A percentile compares a stretch with the other conserved stretches of the same genome.
Conservation (phyloP, 2,329 filamentous ascomycete species). For the Alternaria ethzedia region DNA sequence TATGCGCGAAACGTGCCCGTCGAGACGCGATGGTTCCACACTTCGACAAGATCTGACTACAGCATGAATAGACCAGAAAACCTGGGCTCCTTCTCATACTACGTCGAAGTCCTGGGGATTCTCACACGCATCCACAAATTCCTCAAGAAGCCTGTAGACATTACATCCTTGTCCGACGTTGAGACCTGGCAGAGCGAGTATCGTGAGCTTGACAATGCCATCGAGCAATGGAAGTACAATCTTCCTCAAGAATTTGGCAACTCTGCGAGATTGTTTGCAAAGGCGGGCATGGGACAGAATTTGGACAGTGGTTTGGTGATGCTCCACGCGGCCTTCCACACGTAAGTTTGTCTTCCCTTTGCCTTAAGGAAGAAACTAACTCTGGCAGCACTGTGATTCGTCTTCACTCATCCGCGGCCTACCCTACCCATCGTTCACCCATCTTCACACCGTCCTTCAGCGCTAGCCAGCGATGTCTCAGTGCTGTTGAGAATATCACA, state of each 20-base stretch:
- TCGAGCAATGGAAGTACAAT: slow-evolving; percentile 83
- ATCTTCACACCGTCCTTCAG: slow-evolving; percentile 90
- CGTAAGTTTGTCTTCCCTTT: slow-evolving; percentile 56
- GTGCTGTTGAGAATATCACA: slow-evolving; percentile 74
- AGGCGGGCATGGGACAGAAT: slow-evolving; percentile 67
- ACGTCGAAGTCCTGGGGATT: slow-evolving; percentile 87
- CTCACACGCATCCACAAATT: slow-evolving; percentile 88
- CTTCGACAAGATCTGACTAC: slow-evolving; percentile 61
- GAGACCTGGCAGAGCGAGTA: slow-evolving; percentile 90
- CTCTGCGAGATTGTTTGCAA: slow-evolving; percentile 75
- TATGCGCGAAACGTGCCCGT: slow-evolving; percentile 85
- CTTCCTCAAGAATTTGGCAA: slow-evolving; percentile 85
- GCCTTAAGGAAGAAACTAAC: slow-evolving; percentile 23
- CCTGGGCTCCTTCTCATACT: slow-evolving; percentile 85
- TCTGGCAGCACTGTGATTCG: slow-evolving; percentile 74
- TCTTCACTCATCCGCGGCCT: slow-evolving; percentile 89
- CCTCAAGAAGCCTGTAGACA: slow-evolving; percentile 87
- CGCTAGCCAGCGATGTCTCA: slow-evolving; percentile 81
- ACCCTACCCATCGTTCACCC: slow-evolving; percentile 84
- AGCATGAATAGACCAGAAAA: slow-evolving; percentile 76
- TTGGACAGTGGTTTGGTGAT: slow-evolving; percentile 87
- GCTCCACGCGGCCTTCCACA: slow-evolving; percentile 89
- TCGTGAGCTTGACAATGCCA: slow-evolving; percentile 79
- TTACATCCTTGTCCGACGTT: slow-evolving; percentile 81
- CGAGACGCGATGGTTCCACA: slow-evolving; percentile 80